Evolutionary conservation across 495 filamentous ascomycete genomes (phyloP).

Genomic region (Podospora didyma): DNA sequence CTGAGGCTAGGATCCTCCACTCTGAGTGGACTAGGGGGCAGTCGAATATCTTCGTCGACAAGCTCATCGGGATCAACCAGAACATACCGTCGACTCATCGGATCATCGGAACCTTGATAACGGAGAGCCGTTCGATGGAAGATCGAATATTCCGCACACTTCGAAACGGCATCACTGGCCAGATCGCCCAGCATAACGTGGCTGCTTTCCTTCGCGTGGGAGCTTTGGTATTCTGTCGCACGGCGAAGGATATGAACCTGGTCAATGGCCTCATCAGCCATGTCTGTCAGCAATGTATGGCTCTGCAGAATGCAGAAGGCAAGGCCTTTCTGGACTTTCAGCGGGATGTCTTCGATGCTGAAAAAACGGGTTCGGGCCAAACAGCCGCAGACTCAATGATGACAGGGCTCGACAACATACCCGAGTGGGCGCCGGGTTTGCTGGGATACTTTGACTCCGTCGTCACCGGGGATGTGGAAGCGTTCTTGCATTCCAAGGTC

Average conservation of each 20-base stretch:
- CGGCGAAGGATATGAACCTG: conserved; percentile 19
- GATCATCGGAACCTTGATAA: conserved; percentile 42
- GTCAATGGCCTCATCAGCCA: conserved; percentile 32
- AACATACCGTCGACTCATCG: conserved; percentile 37
- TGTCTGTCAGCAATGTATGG: conserved; percentile 33
- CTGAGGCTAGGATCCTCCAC: conserved; percentile 41
- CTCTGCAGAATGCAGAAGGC: conserved; percentile 37
- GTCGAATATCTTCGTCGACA: conserved; percentile 46
- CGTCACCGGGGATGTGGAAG: conserved; percentile 52
- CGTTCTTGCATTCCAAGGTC: conserved; percentile 52
- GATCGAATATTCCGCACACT: conserved; percentile 29
- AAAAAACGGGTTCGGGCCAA: conserved; percentile 19
- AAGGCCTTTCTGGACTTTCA: conserved; percentile 41
- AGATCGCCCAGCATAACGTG: conserved; percentile 25
- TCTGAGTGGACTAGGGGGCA: conserved; percentile 33
- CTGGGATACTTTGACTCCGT: conserved; percentile 57
- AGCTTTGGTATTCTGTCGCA: conserved; percentile 29
- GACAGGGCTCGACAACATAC: conserved; percentile 52
- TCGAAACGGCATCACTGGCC: conserved; percentile 28
- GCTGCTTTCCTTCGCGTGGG: conserved; percentile 36
- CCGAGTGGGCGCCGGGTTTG: conserved; percentile 64
- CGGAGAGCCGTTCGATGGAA: conserved; percentile 32
- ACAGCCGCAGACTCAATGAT: conserved; percentile 12
- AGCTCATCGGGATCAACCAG: conserved; percentile 47
- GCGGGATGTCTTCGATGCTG: conserved; percentile 28